Base-by-base conservation (phyloP, 139 green algal genomes). In the Yamagishiella unicocca region DNA sequence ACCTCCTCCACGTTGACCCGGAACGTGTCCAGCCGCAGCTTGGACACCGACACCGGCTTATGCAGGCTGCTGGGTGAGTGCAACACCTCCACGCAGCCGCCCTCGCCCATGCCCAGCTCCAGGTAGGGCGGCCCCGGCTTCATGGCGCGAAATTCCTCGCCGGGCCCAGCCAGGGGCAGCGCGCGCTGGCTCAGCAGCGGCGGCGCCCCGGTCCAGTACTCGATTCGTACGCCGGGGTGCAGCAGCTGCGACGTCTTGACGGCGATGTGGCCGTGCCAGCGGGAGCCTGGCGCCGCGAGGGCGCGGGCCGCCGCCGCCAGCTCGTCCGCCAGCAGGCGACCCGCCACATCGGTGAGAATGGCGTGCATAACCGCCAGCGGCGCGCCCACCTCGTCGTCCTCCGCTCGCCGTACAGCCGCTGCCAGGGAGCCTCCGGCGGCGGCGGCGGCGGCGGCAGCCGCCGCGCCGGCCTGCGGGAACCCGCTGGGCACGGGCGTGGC, bases 281-380 rank as follows among this genome's bases (percentile, higher is more conserved):
- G 40, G 17, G 76, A 79, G 40, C 62, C 76, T 17, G 64, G n/a
- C 35, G 58, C 80, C 31, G 83, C 42, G 64, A 92, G 75, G n/a
- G 43, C 46, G 2, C 70, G 61, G 27, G 85, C 85, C 14, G 82
- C 75, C 33, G 42, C 76, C 33, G 42, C n/a, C 33, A 76, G 66
- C 53, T 86, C 89, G 58, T 92, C 82, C 29, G 89, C 66, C 75
- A 90, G 82, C 75, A 92, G 75, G 27, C 89, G n/a, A 8, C 77
- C 84, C 4, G 76, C 71, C 42, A 92, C 67, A 35, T 90, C 89
- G 2, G 81, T 76, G 4, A 92, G 66, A 27, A 92, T 82, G 58
- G 66, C 74, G 67, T 92, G 89, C 74, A 89, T 88, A 14, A 89
- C 58, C 33, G 75, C 80, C 43, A 92, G 66, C 35, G 89, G 89